Base-by-base conservation (phyloP, 1,284 basidiomycete species). In the Porphyrellus sp. region DNA sequence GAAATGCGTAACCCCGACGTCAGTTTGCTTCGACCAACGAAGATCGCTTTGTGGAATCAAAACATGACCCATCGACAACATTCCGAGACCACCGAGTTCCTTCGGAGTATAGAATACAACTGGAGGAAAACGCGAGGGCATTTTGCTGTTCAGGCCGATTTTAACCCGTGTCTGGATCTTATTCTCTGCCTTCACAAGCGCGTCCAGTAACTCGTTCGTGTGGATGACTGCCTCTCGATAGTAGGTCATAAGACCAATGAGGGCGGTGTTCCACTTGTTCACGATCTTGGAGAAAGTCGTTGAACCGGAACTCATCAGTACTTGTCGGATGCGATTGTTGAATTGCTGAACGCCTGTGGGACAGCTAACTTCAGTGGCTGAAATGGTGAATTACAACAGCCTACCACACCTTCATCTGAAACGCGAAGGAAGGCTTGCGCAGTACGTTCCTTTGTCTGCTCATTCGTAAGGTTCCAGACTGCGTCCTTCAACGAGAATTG, bases 251-350 rank as follows among this genome's bases (percentile, higher is more conserved):
- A 95, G 74, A 56, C 93, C 93, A 59, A 95, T 96, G 49, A 96
- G 81, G 11, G 92, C 91, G 3, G 94, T 96, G 72, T 98, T 98
- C 94, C 94, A 98, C 76, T 98, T 98, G 79, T 99, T 99, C 68
- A 98, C 91, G 64, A 99, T 98, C 81, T 99, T 99, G 56, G 92
- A 93, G 81, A 99, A 99, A 0, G 97, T 98, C 1, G 96, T 96
- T 0, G 94, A 96, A 55, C 97, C 97, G 2, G 97, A 98, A 62
- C 93, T 94, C 97, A 99, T 99, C 58, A 99, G 75, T 18, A 99
- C 91, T 72, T 98, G 96, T 51, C 96, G 83, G 60, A 98, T 96
- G 46, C 93, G 82, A 72, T 98, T 98, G 74, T 95, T 94, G 79
- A 98, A 97, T 65, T 91, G 87, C 64, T 96, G 91, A 44, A 99